Evolutionary conservation across 2,329 filamentous ascomycete genomes (phyloP).

Genomic region (Ramichloridium luteum): DNA sequence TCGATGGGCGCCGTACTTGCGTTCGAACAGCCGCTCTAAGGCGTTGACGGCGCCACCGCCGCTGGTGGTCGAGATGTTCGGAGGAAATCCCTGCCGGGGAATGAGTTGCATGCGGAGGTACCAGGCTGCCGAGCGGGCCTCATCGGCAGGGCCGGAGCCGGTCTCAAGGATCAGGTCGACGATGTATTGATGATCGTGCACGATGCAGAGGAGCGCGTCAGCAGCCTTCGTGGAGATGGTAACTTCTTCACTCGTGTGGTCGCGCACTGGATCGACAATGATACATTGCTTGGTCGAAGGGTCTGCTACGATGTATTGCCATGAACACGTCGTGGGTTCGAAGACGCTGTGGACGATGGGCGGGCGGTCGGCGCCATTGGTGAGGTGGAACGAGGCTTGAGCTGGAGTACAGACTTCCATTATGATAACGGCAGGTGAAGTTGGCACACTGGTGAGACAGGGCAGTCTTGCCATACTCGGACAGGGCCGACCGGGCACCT

Average conservation of each 20-base stretch:
- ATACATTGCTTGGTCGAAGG: not conserved
- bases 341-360: conserved; percentile 1
- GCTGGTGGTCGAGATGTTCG: conserved; percentile 9
- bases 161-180: conserved; percentile 15
- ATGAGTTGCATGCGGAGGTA: conserved; percentile 15
- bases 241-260: not conserved
- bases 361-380: conserved; percentile 1
- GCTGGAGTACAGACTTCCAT: no score
- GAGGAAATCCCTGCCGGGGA: conserved; percentile 9
- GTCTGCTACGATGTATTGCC: conserved; percentile 2
- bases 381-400: not conserved
- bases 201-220: conserved; percentile 10
- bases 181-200: conserved; percentile 10
- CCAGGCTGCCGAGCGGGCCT: conserved; percentile 13
- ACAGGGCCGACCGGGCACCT: no score
- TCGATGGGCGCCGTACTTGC: conserved; percentile 9
- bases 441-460: no score
- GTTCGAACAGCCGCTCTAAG: conserved; percentile 12
- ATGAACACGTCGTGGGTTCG: conserved; percentile 3
- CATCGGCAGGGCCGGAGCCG: conserved; percentile 4
- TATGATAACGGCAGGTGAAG: no score
- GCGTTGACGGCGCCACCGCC: conserved; percentile 10
- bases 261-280: not conserved
- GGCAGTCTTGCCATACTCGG: no score
- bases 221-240: conserved; percentile 14